Percentiles rank a stretch among this genome's conserved stretches.
These are phyloP conservation scores for Lichina pygmaea DNA, from an alignment of 495 filamentous ascomycete species.

Conservation along the genomic window DNA sequence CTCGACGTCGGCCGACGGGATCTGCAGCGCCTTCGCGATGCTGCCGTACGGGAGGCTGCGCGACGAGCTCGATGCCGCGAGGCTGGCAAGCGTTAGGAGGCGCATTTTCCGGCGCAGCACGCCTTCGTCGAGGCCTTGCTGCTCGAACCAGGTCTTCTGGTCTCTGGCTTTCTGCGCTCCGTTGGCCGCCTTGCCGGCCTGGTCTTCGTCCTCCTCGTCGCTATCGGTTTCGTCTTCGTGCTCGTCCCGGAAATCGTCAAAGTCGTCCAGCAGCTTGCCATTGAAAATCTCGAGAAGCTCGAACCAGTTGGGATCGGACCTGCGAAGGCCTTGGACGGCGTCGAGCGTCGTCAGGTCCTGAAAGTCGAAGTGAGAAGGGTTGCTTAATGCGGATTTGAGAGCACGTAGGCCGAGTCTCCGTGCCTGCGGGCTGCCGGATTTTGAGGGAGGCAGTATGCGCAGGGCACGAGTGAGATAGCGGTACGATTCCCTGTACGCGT, in stretches of 20 bases:
- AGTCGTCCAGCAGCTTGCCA: constrained; percentile 76
- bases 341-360: constrained; percentile 72
- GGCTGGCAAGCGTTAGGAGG: constrained; percentile 68
- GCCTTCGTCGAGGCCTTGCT: constrained; percentile 28
- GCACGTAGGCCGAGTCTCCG: constrained; percentile 64
- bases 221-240: constrained; percentile 79
- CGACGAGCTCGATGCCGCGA: constrained; percentile 40
- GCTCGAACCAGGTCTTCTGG: constrained; percentile 19
- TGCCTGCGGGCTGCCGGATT: constrained; percentile 39
- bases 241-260: constrained; percentile 78
- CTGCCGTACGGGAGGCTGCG: constrained; percentile 63
- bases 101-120: constrained; percentile 70
- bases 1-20: constrained; percentile 63
- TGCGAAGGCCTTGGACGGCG: constrained; percentile 58
- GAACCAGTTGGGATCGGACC: constrained; percentile 55
- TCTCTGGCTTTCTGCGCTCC: constrained; percentile 9
- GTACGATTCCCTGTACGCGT: constrained; percentile 33
- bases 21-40: constrained; percentile 59
- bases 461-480: constrained; percentile 60
- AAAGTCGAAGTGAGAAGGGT: constrained; percentile 69
- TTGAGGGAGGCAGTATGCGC: constrained; percentile 51
- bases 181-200: not conserved
- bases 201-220: constrained; percentile 19
- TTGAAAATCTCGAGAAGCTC: constrained; percentile 90
- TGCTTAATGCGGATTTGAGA: constrained; percentile 51